These are phyloP conservation scores for Cercospora janseana DNA, from an alignment of 2,329 filamentous ascomycete genomes.

Conservation along the genomic window DNA sequence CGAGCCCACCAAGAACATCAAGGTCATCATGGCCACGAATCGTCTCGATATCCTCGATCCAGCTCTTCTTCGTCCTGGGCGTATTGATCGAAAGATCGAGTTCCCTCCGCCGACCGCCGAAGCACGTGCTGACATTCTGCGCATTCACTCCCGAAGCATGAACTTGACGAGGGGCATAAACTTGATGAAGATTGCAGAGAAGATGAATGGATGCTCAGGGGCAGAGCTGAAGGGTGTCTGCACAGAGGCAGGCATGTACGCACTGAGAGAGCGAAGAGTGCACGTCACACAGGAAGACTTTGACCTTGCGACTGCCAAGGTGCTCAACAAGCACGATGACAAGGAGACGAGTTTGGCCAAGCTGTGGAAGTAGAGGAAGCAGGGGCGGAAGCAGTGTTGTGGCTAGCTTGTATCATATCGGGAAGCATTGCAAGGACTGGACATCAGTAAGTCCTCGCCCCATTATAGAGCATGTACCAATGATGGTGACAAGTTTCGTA, in stretches of 20 bases:
- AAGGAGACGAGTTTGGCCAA: constrained; percentile 91
- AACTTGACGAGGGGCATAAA: constrained; percentile 97
- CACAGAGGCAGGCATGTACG: constrained; percentile 98
- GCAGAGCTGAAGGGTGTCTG: constrained; percentile 98
- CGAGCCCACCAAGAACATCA: constrained; percentile 95
- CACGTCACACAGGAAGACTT: constrained; percentile 99
- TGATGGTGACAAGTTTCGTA: too few species aligned
- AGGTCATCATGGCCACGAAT: constrained; percentile 99
- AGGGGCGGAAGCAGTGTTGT: neutral
- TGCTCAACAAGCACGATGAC: constrained; percentile 98
- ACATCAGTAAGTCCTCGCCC: constrained; percentile 14
- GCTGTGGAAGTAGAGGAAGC: constrained; percentile 65
- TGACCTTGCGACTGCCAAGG: constrained; percentile 96
- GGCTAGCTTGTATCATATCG: constrained; percentile 24
- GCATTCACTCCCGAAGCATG: constrained; percentile 98
- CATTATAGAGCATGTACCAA: constrained; percentile 17
- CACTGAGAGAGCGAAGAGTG: constrained; percentile 87
- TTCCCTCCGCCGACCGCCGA: constrained; percentile 96
- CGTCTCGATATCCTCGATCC: constrained; percentile 96
- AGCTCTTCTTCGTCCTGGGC: constrained; percentile 87
- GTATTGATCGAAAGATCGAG: constrained; percentile 98
- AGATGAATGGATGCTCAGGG: constrained; percentile 99
- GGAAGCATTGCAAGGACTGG: constrained; percentile 21
- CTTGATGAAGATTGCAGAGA: constrained; percentile 96
- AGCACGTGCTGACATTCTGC: constrained; percentile 92